Percentiles rank a stretch among this genome's conserved stretches.
These are phyloP conservation scores for Laguncularia racemosa DNA, from an alignment of 345 rosid genomes.

Conservation along the genomic window DNA sequence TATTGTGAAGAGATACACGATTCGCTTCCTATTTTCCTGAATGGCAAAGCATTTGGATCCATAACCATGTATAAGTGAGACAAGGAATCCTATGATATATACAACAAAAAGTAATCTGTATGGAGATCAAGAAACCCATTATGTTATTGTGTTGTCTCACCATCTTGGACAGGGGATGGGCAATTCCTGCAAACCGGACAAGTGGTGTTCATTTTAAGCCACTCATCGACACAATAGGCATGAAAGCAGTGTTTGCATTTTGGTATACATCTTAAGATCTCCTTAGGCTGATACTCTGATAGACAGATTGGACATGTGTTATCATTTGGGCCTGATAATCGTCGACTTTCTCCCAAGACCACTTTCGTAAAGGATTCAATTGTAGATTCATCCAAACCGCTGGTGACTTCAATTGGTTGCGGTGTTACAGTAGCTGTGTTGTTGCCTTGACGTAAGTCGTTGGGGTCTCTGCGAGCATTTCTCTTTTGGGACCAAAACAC, in stretches of 20 bases:
- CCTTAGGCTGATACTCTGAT: conserved; percentile 8
- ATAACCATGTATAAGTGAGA: too few species aligned
- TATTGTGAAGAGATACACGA: too few species aligned
- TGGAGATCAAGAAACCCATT: neutral
- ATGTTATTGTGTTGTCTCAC: neutral
- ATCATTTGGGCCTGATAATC: conserved; percentile 2
- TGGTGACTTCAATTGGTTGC: conserved; percentile 7
- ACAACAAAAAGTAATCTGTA: too few species aligned
- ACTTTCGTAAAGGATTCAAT: conserved; percentile 62
- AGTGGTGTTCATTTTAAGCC: conserved; percentile 53
- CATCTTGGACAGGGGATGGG: conserved; percentile 25
- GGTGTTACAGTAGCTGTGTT: conserved; percentile 10
- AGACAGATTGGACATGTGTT: conserved; percentile 8
- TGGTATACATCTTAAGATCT: conserved; percentile 28
- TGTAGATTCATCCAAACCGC: conserved; percentile 63
- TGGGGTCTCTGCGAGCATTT: neutral
- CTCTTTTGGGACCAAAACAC: conserved; percentile 18
- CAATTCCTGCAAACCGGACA: conserved; percentile 76
- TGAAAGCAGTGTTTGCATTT: conserved; percentile 72
- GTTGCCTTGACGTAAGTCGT: conserved; percentile 2
- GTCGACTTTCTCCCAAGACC: conserved; percentile 19
- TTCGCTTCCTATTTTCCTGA: too few species aligned
- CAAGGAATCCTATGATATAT: too few species aligned
- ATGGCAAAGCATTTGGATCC: too few species aligned
- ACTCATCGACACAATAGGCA: conserved; percentile 53